A percentile compares a stretch with the other conserved stretches of the same genome.
These are phyloP conservation scores for Pezicula rhizophila DNA, from an alignment of 2,329 filamentous ascomycete species.

Conservation along the genomic window DNA sequence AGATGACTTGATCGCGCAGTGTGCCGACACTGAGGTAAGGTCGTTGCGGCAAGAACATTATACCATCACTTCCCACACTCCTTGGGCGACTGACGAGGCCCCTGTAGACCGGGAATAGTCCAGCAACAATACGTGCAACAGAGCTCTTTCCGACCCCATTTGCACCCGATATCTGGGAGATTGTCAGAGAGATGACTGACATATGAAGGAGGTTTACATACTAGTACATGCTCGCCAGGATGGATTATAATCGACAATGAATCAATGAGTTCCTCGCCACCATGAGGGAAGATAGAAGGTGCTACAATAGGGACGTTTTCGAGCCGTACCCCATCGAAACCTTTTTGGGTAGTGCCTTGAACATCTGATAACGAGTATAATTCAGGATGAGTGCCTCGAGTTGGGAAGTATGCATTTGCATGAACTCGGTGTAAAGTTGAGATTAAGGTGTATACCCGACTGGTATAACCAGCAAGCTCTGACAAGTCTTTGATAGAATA, in stretches of 20 bases:
- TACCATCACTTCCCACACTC: slow-evolving; percentile 74
- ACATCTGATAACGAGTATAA: slow-evolving; percentile 85
- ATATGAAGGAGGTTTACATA: slow-evolving; percentile 25
- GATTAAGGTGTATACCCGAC: slow-evolving; percentile 90
- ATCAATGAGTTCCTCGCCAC: slow-evolving; percentile 86
- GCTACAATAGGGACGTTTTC: slow-evolving; percentile 92
- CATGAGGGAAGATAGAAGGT: slow-evolving; percentile 79
- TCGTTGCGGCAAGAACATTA: slow-evolving; percentile 96
- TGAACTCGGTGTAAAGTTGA: slow-evolving; percentile 92
- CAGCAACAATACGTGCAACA: slow-evolving; percentile 80
- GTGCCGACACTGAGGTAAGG: slow-evolving; percentile 91
- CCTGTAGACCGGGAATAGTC: slow-evolving; percentile 93
- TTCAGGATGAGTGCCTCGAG: slow-evolving; percentile 62
- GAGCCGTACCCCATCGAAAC: slow-evolving; percentile 88
- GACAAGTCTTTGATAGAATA: slow-evolving; percentile 98
- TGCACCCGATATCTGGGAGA: slow-evolving; percentile 69
- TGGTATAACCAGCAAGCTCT: slow-evolving; percentile 92
- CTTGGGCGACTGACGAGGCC: slow-evolving; percentile 86
- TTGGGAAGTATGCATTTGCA: slow-evolving; percentile 76
- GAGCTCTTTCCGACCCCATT: slow-evolving; percentile 94
- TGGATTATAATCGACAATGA: slow-evolving; percentile 84
- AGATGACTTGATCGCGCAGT: slow-evolving; percentile 93
- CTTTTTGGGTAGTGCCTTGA: slow-evolving; percentile 88
- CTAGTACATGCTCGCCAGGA: slow-evolving; percentile 82
- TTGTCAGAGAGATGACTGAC: slow-evolving; percentile 6